Percentiles rank a stretch among this genome's conserved stretches.
phyloP scores from a whole-genome alignment of 2,329 filamentous ascomycete genomes.

The Paecilomyces fulvus region DNA sequence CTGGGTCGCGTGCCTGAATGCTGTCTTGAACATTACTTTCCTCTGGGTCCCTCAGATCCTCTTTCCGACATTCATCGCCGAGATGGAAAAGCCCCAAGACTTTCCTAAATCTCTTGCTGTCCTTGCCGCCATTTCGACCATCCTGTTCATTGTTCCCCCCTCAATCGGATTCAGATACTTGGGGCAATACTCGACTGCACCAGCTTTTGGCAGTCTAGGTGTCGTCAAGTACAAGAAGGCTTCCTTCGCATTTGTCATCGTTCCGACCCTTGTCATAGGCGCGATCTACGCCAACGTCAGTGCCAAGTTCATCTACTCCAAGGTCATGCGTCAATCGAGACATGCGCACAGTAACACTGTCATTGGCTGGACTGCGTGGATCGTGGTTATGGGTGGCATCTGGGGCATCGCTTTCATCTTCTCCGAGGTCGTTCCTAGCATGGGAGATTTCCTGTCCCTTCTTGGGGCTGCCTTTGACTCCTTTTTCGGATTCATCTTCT shows the following conservation, averaged over 20 bases:
- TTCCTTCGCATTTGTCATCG: conserved; percentile 44
- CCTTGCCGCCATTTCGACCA: conserved; percentile 34
- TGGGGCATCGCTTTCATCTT: conserved; percentile 41
- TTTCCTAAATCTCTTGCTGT: conserved; percentile 45
- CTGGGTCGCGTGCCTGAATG: conserved; percentile 42
- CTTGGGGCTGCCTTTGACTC: conserved; percentile 42
- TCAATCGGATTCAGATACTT: conserved; percentile 42
- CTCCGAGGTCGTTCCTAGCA: conserved; percentile 41
- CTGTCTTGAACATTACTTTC: conserved; percentile 43
- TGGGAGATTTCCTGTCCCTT: conserved; percentile 44
- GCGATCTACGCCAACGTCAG: conserved; percentile 44
- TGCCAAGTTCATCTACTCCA: conserved; percentile 40
- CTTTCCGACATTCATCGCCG: conserved; percentile 45
- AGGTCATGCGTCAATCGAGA: conserved; percentile 35
- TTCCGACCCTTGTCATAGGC: conserved; percentile 42
- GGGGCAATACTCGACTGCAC: conserved; percentile 43
- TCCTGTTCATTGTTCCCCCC: conserved; percentile 44
- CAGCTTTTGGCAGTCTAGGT: conserved; percentile 42
- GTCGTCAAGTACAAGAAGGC: conserved; percentile 39
- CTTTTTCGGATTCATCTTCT: conserved; percentile 46
- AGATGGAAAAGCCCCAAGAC: conserved; percentile 43
- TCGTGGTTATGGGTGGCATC: conserved; percentile 32
- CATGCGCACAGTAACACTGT: conserved; percentile 42
- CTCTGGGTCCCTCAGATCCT: conserved; percentile 45
- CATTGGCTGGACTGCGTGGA: conserved; percentile 41